Percentiles rank a stretch among this genome's conserved stretches.
Conservation (phyloP, 495 filamentous ascomycete genomes). For the Hyaloscypha hepaticicola region DNA sequence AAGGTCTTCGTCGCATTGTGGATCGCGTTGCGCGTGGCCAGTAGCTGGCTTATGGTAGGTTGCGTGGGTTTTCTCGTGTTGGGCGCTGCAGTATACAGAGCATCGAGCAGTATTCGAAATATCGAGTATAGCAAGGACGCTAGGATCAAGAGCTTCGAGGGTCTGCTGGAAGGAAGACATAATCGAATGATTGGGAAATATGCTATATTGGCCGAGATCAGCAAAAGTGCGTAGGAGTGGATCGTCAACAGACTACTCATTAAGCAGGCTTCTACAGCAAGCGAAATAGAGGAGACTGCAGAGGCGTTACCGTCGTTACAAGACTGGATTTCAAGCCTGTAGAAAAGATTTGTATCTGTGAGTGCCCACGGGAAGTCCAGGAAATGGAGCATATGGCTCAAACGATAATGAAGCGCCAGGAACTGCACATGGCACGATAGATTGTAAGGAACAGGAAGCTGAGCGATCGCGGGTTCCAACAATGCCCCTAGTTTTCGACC, state of each 20-base stretch:
- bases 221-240: not conserved
- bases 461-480: not conserved
- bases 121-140: not conserved
- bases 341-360: not conserved
- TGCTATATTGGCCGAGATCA: not conserved
- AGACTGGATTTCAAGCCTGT: not conserved
- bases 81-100: slow-evolving; percentile 5
- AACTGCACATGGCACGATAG: not conserved
- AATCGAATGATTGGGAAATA: not conserved
- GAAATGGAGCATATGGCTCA: not conserved
- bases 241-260: not conserved
- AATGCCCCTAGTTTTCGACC: not conserved
- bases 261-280: not conserved
- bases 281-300: not conserved
- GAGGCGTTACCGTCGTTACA: not conserved
- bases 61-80: slow-evolving; percentile 9
- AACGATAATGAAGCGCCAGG: not conserved
- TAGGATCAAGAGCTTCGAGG: not conserved
- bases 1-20: slow-evolving; percentile 16
- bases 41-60: slow-evolving; percentile 17
- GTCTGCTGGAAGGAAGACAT: not conserved
- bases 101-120: slow-evolving; percentile 18
- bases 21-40: slow-evolving; percentile 9
- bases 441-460: not conserved
- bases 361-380: not conserved